Base-by-base conservation (phyloP, 306 rosid genomes). In the Glycine tomentella region DNA sequence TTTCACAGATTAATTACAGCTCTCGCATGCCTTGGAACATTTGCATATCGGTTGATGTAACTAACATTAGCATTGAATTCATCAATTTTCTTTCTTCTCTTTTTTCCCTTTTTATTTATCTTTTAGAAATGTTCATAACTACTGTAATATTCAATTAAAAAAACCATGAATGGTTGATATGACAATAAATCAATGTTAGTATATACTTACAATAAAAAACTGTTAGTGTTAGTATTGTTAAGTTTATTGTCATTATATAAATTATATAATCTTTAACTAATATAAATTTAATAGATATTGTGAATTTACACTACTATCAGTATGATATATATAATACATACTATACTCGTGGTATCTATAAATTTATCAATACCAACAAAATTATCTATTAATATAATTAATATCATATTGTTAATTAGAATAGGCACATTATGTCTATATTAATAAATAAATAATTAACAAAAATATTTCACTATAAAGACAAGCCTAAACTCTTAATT, bases 11-110 rank as follows among this genome's bases (percentile, higher is more conserved):
- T 34, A 34, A 6, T 1, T 36, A 44, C 38, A 46, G 2, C 3
- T 4, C 59, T 50, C 31, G 46, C 76, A 33, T 33, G 76, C 76
- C 17, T 71, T 50, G n/a, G n/a, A n/a, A n/a, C n/a, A n/a, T 51
- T 14, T 72, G 20, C 62, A 49, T 20, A 20, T 20, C 16, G n/a
- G 36, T 15, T 68, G 5, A 10, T 67, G 3, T 45, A 68, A 42
- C 53, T 16, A 68, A 68, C 36, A 20, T 16, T 44, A 5, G 1
- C 74, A 48, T 69, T 71, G 48, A 71, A 71, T 71, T 71, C 62
- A 31, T 52, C 76, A 14, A 15, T 34, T 72, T 72, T 52, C 46
- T 36, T 71, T 25, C 58, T 72, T 34, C 48, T 49, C 34, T 72
- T 52, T 34, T 71, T 34, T 10, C n/a, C 63, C 3, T 14, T 51